These are phyloP conservation scores for Sugiyamaella neomexicana DNA, from an alignment of 1,139 yeast species.

Conservation along the genomic window DNA sequence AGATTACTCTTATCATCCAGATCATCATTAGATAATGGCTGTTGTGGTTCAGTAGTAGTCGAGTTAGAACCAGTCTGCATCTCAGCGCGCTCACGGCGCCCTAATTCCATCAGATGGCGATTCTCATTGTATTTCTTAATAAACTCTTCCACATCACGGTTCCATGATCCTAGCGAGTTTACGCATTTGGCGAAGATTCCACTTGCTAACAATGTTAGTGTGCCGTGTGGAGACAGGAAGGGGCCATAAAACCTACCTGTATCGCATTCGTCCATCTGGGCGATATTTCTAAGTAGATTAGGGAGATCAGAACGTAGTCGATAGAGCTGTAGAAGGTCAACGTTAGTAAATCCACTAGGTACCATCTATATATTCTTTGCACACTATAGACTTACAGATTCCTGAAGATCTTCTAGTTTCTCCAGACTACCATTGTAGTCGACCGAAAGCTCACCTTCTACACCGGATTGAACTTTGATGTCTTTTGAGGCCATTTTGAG, in stretches of 20 bases:
- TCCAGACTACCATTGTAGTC: constrained; percentile 24
- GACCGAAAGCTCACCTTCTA: constrained; percentile 12
- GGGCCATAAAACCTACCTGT: constrained; percentile 18
- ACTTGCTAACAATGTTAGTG: constrained; percentile 16
- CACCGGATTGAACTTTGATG: background rate
- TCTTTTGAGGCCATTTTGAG: too few species aligned
- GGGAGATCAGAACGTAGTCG: constrained; percentile 30
- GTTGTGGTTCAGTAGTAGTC: background rate
- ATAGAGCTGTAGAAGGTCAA: constrained; percentile 19
- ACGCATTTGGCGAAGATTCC: constrained; percentile 15
- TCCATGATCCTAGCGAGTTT: constrained; percentile 45
- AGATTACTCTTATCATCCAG: background rate
- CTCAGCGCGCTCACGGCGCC: constrained; percentile 47
- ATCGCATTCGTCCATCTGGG: constrained; percentile 30
- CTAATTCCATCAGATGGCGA: constrained; percentile 60
- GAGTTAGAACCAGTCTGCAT: constrained; percentile 15
- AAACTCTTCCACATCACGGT: constrained; percentile 71
- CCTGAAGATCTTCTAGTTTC: constrained; percentile 25
- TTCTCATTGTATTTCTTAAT: constrained; percentile 13
- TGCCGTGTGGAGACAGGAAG: constrained; percentile 5
- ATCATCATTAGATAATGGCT: background rate
- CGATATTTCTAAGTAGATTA: constrained; percentile 27
- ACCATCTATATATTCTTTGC: too few species aligned
- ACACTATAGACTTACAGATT: constrained; percentile 20
- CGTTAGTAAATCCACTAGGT: background rate